Evolutionary conservation across 1,284 basidiomycete genomes (phyloP), one percentile per base, ranked within the genome.

Genomic region (Xerocomus cyaneibrunnescens): DNA sequence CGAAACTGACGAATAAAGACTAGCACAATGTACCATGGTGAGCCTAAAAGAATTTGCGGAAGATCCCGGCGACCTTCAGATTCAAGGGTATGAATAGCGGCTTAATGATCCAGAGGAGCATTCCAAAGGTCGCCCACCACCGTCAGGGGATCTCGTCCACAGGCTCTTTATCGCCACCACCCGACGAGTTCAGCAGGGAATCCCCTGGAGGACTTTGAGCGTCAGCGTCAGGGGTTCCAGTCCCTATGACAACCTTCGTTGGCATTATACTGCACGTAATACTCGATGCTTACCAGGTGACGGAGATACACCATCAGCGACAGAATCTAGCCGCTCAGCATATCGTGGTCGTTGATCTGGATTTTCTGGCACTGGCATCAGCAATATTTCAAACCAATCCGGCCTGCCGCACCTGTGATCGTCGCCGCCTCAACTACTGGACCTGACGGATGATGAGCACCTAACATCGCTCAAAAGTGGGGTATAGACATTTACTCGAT

Each of bases 1-100:
- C 57, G 58, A 60, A 60, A 58, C 37, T 31, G 48, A 57, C 38
- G 45, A 58, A 57, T 36, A 61, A 54, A 40, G 28, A 54, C 55
- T 36, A 58, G 37, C 38, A 48, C 34, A 45, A 50, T 55, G 43
- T 49, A 50, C 50, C 54, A 52, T 47, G 37, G 23, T 2, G 21
- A 55, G 47, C 53, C 66, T 68, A 76, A 47, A 77, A 72, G 54
- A 66, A 72, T 62, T 71, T 72, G 62, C 71, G 71, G 61, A 78
- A 60, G 62, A 72, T 74, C 76, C 71, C 77, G 78, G 82, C 82
- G 77, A 82, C 79, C 78, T 76, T 80, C 71, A 78, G 76, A 69
- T 76, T 70, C 57, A 78, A 66, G 60, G 76, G 74, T 61, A 75
- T 69, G 57, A 78, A 60, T 51, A 77, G 58, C 45, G 71, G 68